phyloP scores from a whole-genome alignment of 208 protist genomes.

The Wallacemonas rigidus region DNA sequence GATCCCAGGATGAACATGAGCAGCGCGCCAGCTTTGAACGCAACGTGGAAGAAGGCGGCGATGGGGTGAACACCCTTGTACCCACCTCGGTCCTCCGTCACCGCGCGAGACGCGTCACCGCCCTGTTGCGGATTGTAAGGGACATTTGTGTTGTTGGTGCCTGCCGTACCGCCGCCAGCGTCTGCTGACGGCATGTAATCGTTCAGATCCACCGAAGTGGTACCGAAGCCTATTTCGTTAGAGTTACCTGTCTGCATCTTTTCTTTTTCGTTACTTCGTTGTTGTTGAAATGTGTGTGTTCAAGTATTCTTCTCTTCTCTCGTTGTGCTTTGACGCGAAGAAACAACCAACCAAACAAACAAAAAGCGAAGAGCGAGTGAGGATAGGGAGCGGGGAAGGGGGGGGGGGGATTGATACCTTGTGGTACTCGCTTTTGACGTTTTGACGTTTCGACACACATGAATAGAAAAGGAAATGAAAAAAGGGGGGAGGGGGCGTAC shows the following conservation, averaged over 20 bases:
- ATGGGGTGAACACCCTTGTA: slow-evolving; percentile 88
- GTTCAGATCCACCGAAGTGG: slow-evolving; percentile 11
- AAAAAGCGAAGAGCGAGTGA: too few species aligned
- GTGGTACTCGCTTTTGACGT: too few species aligned
- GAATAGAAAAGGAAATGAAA: too few species aligned
- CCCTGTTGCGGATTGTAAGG: slow-evolving; percentile 6
- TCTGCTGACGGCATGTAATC: slow-evolving; percentile 1
- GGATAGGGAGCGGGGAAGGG: too few species aligned
- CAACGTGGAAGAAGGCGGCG: slow-evolving; percentile 84
- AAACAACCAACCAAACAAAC: too few species aligned
- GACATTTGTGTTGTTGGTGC: slow-evolving; percentile 8
- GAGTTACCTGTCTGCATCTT: slow-evolving; percentile 15
- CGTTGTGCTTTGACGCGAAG: not conserved
- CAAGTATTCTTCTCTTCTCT: not conserved
- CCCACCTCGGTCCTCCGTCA: slow-evolving; percentile 27
- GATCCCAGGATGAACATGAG: slow-evolving; percentile 78
- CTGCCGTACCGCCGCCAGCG: not conserved
- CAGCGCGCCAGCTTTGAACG: slow-evolving; percentile 86
- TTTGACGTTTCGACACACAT: too few species aligned
- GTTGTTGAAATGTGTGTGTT: not conserved
- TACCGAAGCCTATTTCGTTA: slow-evolving; percentile 11
- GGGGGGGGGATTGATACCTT: too few species aligned
- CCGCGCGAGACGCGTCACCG: not conserved
- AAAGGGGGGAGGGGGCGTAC: too few species aligned
- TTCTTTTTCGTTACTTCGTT: slow-evolving; percentile 9